phyloP scores from a whole-genome alignment of 2,329 filamentous ascomycete species.

The Penicillium crustosum region DNA sequence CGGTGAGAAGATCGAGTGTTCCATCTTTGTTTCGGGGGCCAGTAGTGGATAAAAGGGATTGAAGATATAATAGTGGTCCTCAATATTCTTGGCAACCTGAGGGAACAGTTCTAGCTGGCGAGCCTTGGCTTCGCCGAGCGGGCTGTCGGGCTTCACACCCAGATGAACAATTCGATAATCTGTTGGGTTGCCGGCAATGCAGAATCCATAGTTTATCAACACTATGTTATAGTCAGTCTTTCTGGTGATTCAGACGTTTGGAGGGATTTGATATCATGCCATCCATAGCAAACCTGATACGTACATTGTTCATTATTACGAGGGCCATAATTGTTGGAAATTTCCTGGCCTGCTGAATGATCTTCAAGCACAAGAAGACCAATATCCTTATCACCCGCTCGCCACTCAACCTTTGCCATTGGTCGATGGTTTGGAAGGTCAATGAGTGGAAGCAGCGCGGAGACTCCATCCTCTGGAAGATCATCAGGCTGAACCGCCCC shows the following conservation, averaged over 20 bases:
- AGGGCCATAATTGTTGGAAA: conserved; percentile 71
- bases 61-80: conserved; percentile 47
- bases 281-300: conserved; percentile 5
- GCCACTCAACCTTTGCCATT: conserved; percentile 60
- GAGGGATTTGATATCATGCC: too few relatives aligned
- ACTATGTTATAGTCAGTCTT: conserved; percentile 28
- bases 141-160: conserved; percentile 40
- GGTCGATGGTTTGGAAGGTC: conserved; percentile 73
- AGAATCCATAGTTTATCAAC: conserved; percentile 50
- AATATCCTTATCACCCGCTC: conserved; percentile 42
- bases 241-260: background rate
- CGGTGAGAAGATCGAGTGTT: conserved; percentile 45
- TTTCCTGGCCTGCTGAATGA: conserved; percentile 50
- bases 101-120: conserved; percentile 38
- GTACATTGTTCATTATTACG: conserved; percentile 69
- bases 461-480: conserved; percentile 59
- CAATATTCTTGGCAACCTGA: conserved; percentile 27
- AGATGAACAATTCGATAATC: conserved; percentile 47
- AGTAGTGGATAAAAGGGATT: conserved; percentile 47
- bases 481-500: conserved; percentile 37
- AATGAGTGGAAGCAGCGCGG: conserved; percentile 67
- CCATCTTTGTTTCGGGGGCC: conserved; percentile 34
- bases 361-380: conserved; percentile 45
- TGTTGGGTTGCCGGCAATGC: conserved; percentile 43
- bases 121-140: conserved; percentile 37